A percentile compares a stretch with the other conserved stretches of the same genome.
These are phyloP conservation scores for Chalciporus piperatus DNA, from an alignment of 768 basidiomycete genomes.

Conservation along the genomic window DNA sequence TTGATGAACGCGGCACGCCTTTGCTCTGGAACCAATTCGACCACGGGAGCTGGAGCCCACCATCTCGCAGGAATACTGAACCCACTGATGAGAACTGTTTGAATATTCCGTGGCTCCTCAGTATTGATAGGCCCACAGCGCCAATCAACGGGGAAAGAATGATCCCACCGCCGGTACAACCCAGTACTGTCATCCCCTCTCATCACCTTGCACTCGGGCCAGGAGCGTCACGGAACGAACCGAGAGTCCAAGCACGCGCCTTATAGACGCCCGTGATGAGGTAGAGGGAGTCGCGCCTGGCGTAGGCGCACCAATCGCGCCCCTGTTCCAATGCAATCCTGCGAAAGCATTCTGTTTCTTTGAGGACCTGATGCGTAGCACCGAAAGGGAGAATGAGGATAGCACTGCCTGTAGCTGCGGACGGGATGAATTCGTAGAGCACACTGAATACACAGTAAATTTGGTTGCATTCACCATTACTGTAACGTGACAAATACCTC, in stretches of 20 bases:
- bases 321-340: neutral
- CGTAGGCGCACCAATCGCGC: neutral
- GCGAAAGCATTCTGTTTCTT: neutral
- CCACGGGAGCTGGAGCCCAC: too few relatives aligned
- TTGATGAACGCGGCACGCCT: too few relatives aligned
- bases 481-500: neutral
- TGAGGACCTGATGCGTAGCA: neutral
- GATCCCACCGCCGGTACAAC: too few relatives aligned
- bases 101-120: too few relatives aligned
- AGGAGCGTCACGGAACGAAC: neutral
- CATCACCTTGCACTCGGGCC: too few relatives aligned
- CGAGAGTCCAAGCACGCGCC: neutral
- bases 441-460: too few relatives aligned
- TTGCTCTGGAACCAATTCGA: too few relatives aligned
- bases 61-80: slow-evolving; percentile 7
- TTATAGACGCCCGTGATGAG: neutral
- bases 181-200: too few relatives aligned
- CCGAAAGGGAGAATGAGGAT: neutral
- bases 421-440: neutral
- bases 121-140: too few relatives aligned
- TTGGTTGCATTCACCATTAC: too few relatives aligned
- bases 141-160: too few relatives aligned
- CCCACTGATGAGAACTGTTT: too few relatives aligned
- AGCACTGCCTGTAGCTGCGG: neutral
- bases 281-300: neutral